Percentiles rank a stretch among this genome's conserved stretches.
Conservation (phyloP, 1,284 basidiomycete genomes). For the Tilletia horrida region DNA sequence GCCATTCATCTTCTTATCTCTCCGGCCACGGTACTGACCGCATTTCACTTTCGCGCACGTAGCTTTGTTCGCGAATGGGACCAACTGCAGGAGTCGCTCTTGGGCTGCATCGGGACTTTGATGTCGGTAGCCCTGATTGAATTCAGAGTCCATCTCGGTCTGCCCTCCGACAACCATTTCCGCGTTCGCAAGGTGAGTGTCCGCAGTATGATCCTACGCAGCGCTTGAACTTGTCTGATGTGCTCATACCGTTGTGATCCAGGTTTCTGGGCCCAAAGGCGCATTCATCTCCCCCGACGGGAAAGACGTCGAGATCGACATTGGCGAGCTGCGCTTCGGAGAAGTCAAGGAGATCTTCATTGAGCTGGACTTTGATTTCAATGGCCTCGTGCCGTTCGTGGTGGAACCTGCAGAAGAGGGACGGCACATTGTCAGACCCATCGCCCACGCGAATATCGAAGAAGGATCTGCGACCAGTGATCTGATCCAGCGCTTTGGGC, state of each 20-base stretch:
- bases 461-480: conserved; percentile 47
- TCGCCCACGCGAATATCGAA: conserved; percentile 29
- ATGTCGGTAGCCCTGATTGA: conserved; percentile 49
- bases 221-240: background rate
- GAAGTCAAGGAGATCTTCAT: conserved; percentile 47
- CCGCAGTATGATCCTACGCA: background rate
- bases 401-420: background rate
- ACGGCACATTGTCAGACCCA: background rate
- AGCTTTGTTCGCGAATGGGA: conserved; percentile 48
- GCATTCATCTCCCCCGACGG: conserved; percentile 74
- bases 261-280: conserved; percentile 32
- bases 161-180: conserved; percentile 48
- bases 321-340: conserved; percentile 66
- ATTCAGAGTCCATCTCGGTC: conserved; percentile 43
- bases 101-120: conserved; percentile 46
- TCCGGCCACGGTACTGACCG: conserved; percentile 68
- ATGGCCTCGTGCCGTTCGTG: conserved; percentile 29
- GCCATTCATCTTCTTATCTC: background rate
- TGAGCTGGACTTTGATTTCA: conserved; percentile 47
- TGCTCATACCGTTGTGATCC: background rate
- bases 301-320: conserved; percentile 86
- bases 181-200: conserved; percentile 38
- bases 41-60: conserved; percentile 61
- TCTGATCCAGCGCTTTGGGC: conserved; percentile 48
- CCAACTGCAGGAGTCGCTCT: conserved; percentile 46